Evolutionary conservation across 495 filamentous ascomycete species (phyloP).

Genomic region (Thozetella sp.): DNA sequence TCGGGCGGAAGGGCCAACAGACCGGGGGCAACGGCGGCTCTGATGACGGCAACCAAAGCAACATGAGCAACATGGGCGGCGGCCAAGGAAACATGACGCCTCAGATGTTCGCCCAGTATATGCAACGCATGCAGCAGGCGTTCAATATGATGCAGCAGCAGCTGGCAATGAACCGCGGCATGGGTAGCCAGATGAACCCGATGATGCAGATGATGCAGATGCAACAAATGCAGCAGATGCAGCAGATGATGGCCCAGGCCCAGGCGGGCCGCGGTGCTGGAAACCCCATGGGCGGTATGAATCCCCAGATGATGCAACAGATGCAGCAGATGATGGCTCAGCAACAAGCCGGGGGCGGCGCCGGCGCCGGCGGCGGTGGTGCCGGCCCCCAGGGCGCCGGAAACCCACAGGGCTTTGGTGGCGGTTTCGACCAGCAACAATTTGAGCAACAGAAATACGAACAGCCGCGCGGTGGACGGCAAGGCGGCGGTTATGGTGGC

Average conservation of each 20-base stretch:
- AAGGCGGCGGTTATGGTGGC: slow-evolving; percentile 30
- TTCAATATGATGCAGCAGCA: slow-evolving; percentile 91
- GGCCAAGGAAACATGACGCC: slow-evolving; percentile 77
- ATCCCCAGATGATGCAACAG: slow-evolving; percentile 81
- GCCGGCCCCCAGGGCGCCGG: slow-evolving; percentile 20
- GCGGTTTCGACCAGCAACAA: slow-evolving; percentile 57
- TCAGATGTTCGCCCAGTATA: slow-evolving; percentile 97
- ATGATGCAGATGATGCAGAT: slow-evolving; percentile 66
- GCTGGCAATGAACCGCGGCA: slow-evolving; percentile 64
- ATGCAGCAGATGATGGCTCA: slow-evolving; percentile 86
- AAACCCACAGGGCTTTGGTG: slow-evolving; percentile 15
- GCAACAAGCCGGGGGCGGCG: slow-evolving; percentile 51
- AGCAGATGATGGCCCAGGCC: slow-evolving; percentile 61
- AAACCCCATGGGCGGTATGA: slow-evolving; percentile 63
- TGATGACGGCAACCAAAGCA: slow-evolving; percentile 19
- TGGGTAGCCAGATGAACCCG: slow-evolving; percentile 57
- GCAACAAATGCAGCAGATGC: slow-evolving; percentile 86
- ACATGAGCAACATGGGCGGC: slow-evolving; percentile 32
- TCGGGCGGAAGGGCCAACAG: slow-evolving; percentile 44
- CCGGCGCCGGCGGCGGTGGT: slow-evolving; percentile 11
- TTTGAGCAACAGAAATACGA: slow-evolving; percentile 91
- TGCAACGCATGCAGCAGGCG: slow-evolving; percentile 96
- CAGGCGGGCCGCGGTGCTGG: slow-evolving; percentile 34
- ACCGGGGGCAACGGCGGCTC: slow-evolving; percentile 29
- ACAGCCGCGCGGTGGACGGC: slow-evolving; percentile 53